A percentile compares a stretch with the other conserved stretches of the same genome.
phyloP scores from a whole-genome alignment of 176 grass and related monocot genomes.

The Rhynchospora pubera region DNA sequence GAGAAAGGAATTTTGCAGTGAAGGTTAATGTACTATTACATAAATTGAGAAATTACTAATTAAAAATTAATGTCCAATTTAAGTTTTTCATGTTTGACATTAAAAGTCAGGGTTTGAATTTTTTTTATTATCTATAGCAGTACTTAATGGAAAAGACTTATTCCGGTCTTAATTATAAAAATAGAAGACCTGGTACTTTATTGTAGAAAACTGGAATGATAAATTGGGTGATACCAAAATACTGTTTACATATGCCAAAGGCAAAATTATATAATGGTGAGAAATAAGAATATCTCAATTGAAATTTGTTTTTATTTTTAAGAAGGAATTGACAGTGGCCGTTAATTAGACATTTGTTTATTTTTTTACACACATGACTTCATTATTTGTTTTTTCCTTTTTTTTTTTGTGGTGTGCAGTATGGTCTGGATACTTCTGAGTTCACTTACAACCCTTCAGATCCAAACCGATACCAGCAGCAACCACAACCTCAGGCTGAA shows the following conservation, averaged over 20 bases:
- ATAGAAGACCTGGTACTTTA: neutral
- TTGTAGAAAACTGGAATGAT: neutral
- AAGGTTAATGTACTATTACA: neutral
- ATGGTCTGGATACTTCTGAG: conserved; percentile 80
- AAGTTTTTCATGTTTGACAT: neutral
- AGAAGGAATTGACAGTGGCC: too few relatives aligned
- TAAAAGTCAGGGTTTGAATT: neutral
- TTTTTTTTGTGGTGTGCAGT: conserved; percentile 36
- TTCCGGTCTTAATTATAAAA: neutral
- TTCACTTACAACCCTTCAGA: conserved; percentile 91
- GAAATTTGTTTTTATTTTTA: neutral
- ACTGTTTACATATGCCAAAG: neutral
- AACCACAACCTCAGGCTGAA: conserved; percentile 37
- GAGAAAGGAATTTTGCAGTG: neutral
- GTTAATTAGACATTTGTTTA: too few relatives aligned
- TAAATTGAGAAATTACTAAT: neutral
- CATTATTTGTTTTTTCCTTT: neutral
- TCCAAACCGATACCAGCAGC: conserved; percentile 59
- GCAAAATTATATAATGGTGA: neutral
- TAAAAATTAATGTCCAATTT: neutral
- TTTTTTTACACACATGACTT: neutral
- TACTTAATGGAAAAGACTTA: neutral
- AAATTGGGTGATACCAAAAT: neutral
- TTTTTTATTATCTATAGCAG: neutral
- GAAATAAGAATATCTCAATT: neutral